These are phyloP conservation scores for Uronychia setigera DNA, from an alignment of 73 alveolate genomes.

Conservation along the genomic window DNA sequence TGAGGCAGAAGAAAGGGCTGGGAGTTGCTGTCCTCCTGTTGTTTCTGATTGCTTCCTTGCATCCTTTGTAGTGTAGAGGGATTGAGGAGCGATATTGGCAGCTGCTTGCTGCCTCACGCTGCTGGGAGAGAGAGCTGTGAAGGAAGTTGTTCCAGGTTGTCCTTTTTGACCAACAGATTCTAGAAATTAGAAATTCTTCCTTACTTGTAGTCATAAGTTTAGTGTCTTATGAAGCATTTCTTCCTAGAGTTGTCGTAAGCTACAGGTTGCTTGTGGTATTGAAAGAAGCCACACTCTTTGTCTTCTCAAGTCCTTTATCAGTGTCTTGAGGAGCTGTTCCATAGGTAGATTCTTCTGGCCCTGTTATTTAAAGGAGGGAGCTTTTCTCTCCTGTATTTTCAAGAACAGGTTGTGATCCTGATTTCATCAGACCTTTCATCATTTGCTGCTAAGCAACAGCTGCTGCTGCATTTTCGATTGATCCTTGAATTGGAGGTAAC, in stretches of 20 bases:
- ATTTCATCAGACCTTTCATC: slow-evolving; percentile 24
- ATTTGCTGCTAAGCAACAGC: background rate
- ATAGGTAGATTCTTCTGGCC: background rate
- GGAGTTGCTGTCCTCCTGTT: background rate
- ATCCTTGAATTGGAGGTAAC: slow-evolving; percentile 40
- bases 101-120: background rate
- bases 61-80: background rate
- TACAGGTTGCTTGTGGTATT: background rate
- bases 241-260: background rate
- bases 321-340: background rate
- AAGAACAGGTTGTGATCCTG: slow-evolving; percentile 41
- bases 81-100: background rate
- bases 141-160: background rate
- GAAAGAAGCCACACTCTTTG: background rate
- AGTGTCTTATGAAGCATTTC: background rate
- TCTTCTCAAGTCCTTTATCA: background rate
- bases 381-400: background rate
- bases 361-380: background rate
- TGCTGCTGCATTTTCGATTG: background rate
- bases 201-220: background rate
- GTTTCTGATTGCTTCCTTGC: background rate
- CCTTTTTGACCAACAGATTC: background rate
- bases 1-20: background rate
- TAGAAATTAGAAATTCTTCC: background rate
- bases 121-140: background rate